phyloP scores from a whole-genome alignment of 306 rosid species.

The Fragaria vesca region DNA sequence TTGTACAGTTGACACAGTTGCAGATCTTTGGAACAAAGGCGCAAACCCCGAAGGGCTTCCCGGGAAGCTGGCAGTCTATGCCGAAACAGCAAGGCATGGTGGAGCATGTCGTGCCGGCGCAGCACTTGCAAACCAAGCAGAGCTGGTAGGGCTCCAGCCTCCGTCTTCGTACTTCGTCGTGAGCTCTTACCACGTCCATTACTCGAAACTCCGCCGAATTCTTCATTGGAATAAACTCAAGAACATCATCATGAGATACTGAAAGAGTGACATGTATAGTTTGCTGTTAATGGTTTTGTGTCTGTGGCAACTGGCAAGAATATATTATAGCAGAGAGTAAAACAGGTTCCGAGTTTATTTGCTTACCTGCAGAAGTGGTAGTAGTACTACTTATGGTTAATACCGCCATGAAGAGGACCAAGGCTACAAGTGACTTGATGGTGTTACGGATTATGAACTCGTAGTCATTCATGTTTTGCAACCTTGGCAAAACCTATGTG shows the following conservation, averaged over 20 bases:
- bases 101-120: constrained; percentile 26
- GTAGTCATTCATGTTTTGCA: constrained; percentile 20
- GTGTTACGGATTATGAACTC: neutral
- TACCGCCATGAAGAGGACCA: constrained; percentile 12
- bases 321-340: neutral
- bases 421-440: neutral
- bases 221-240: neutral
- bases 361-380: constrained; percentile 3
- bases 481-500: neutral
- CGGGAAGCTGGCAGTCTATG: constrained; percentile 41
- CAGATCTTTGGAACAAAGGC: constrained; percentile 38
- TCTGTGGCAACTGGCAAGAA: neutral
- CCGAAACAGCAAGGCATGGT: constrained; percentile 42
- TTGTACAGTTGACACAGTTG: constrained; percentile 29
- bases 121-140: constrained; percentile 39
- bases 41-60: constrained; percentile 41
- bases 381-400: neutral
- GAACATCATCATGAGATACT: neutral
- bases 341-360: neutral
- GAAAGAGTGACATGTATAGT: neutral
- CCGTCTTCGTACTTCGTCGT: constrained; percentile 2
- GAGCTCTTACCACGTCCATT: neutral
- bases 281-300: neutral
- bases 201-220: constrained; percentile 10
- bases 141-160: constrained; percentile 30